These are phyloP conservation scores for Phytopythium boreale DNA, from an alignment of 352 stramenopile species.

Conservation along the genomic window DNA sequence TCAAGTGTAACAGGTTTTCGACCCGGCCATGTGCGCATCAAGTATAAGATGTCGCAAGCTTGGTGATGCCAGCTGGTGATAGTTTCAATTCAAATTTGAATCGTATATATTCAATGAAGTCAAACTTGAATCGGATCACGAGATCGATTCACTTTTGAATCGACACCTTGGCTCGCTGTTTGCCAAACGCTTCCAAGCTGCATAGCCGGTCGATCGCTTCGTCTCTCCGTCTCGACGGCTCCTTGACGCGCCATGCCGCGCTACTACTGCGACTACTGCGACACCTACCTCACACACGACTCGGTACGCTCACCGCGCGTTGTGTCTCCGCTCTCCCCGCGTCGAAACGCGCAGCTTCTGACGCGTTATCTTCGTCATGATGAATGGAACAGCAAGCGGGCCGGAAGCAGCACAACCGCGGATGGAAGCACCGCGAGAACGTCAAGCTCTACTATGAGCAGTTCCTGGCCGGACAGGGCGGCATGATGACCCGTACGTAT, in stretches of 20 bases:
- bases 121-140: neutral
- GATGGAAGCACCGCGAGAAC: conserved; percentile 95
- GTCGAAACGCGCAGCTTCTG: conserved; percentile 2
- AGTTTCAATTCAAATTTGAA: neutral
- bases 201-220: neutral
- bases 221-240: neutral
- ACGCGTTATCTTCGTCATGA: neutral
- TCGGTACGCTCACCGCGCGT: conserved; percentile 43
- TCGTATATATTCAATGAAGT: neutral
- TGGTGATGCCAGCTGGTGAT: neutral
- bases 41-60: conserved; percentile 1
- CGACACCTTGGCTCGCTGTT: neutral
- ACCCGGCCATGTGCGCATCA: neutral
- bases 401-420: conserved; percentile 92
- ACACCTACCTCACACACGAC: conserved; percentile 94
- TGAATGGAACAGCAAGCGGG: conserved; percentile 71
- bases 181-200: neutral
- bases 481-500: conserved; percentile 72
- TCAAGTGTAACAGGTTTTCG: neutral
- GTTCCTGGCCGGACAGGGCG: conserved; percentile 70
- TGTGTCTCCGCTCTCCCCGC: neutral
- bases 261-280: conserved; percentile 95
- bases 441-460: conserved; percentile 94
- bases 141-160: conserved; percentile 2
- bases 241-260: conserved; percentile 64